Evolutionary conservation across 345 rosid species (phyloP).

Genomic region (Citrus sp.): DNA sequence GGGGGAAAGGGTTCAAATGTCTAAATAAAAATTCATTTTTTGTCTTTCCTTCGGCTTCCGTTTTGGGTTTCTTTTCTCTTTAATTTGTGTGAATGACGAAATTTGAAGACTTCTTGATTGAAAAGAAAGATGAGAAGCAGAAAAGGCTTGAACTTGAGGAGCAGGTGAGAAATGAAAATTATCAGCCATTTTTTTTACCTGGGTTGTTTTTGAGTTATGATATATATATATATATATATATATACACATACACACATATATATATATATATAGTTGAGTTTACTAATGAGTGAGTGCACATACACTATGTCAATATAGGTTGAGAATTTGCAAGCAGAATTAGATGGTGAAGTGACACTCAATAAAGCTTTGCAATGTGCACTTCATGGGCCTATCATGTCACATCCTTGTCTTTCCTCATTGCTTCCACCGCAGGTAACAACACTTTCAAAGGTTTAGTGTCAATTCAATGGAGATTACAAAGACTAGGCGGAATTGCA

Average conservation of each 20-base stretch:
- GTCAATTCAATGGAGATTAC: background rate
- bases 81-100: constrained; percentile 39
- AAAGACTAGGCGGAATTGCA: background rate
- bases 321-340: constrained; percentile 49
- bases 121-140: constrained; percentile 36
- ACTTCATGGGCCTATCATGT: constrained; percentile 44
- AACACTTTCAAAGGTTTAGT: no score
- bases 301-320: constrained; percentile 33
- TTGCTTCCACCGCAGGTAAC: constrained; percentile 70
- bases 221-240: no score
- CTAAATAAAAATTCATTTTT: no score
- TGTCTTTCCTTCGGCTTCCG: no score
- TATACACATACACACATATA: no score
- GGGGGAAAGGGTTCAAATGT: no score
- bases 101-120: constrained; percentile 76
- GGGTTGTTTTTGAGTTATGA: background rate
- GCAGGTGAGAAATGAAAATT: constrained; percentile 35
- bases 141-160: constrained; percentile 45
- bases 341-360: constrained; percentile 56
- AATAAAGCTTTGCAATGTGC: constrained; percentile 50
- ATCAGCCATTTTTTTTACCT: background rate
- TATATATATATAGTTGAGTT: no score
- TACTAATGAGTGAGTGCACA: no score
- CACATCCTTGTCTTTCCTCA: constrained; percentile 51
- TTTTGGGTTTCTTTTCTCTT: background rate